Evolutionary conservation across 495 filamentous ascomycete genomes (phyloP), one percentile per base, ranked within the genome.

Genomic region (Podospora didyma): DNA sequence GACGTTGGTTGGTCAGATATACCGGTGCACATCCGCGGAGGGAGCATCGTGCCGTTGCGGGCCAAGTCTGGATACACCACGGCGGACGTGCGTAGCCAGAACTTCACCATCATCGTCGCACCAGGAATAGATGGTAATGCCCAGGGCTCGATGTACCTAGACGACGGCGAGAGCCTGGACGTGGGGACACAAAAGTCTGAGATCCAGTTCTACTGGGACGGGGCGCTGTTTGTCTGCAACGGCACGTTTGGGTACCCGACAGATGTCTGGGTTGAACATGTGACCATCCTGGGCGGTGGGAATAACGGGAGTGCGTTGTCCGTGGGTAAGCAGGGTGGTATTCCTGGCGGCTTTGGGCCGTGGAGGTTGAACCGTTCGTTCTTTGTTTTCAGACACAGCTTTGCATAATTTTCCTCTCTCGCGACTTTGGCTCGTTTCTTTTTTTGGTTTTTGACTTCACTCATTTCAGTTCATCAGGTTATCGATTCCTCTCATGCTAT

Each of bases 41-140:
- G 90, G 3, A 75, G 68, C 22, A 82, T 95, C 59, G 59, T 92
- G 24, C 87, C 90, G 7, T 34, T 64, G 55, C 80, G 90, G 7
- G 67, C 73, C 0, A 70, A 73, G 14, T 76, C 76, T 46, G 85
- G 82, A 1, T 87, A 82, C 60, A 95, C 89, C 2, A 94, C 89
- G 2, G 72, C 76, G 3, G 83, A 83, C 57, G 66, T 93, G 21
- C 79, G 90, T 23, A 72, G 74, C 35, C 69, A 84, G 56, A 75
- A 83, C 46, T 92, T 93, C 71, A 80, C 84, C 61, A 64, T 95
- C 21, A 56, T 92, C n/a, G 73, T 95, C 12, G 85, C 89, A 0
- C 81, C 86, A 0, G 83, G 73, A 16, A 35, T 46, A 24, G 66
- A 77, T 24, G 73, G 73, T 0, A 71, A 46, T 22, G 75, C 76